A percentile compares a stretch with the other conserved stretches of the same genome.
Conservation (phyloP, 352 stramenopile genomes). For the Pythium monospermum region DNA sequence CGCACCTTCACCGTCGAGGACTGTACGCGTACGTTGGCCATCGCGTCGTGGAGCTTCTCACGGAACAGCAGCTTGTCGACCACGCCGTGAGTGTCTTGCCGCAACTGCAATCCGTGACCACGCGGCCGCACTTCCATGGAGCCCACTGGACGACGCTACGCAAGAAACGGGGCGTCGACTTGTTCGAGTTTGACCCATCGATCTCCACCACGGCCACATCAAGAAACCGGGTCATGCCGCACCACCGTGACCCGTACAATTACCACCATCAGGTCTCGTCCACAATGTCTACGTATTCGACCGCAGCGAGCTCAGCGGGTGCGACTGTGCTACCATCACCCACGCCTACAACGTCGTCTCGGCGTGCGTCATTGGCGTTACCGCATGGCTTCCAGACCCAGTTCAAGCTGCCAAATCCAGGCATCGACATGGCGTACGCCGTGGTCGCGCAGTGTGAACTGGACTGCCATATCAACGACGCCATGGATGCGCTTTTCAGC, state of each 20-base stretch:
- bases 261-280: not conserved
- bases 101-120: slow-evolving; percentile 21
- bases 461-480: slow-evolving; percentile 46
- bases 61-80: slow-evolving; percentile 25
- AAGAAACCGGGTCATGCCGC: not conserved
- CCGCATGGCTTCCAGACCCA: slow-evolving; percentile 21
- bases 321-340: not conserved
- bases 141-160: slow-evolving; percentile 22
- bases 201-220: not conserved
- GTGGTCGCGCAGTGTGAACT: slow-evolving; percentile 50
- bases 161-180: slow-evolving; percentile 30
- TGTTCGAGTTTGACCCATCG: slow-evolving; percentile 49
- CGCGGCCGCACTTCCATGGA: slow-evolving; percentile 22
- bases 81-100: slow-evolving; percentile 24
- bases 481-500: slow-evolving; percentile 59
- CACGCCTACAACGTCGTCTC: not conserved
- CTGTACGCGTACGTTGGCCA: slow-evolving; percentile 23
- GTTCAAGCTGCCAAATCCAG: slow-evolving; percentile 34
- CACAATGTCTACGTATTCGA: slow-evolving; percentile 6
- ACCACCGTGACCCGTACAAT: no score
- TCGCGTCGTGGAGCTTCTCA: slow-evolving; percentile 24
- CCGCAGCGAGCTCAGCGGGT: slow-evolving; percentile 1
- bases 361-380: not conserved
- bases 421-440: slow-evolving; percentile 45
- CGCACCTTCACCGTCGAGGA: no score